phyloP scores from a whole-genome alignment of 208 protist genomes.

The Acanthamoeba castellanii region DNA sequence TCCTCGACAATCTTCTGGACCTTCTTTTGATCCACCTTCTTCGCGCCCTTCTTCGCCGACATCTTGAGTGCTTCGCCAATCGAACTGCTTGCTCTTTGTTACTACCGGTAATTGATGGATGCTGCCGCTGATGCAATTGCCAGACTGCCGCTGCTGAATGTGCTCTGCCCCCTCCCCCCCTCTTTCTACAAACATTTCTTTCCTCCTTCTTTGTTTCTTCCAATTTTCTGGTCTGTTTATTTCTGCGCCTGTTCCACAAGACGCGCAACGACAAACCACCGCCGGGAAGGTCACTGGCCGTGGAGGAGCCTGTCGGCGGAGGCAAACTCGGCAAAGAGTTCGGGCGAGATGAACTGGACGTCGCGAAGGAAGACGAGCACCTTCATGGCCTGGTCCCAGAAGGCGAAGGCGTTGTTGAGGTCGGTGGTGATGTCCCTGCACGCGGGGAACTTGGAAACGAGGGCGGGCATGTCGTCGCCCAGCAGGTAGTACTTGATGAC shows the following conservation, averaged over 20 bases:
- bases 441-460: slow-evolving; percentile 32
- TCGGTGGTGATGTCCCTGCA: slow-evolving; percentile 26
- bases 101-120: not conserved
- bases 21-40: slow-evolving; percentile 84
- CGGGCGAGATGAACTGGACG: not conserved
- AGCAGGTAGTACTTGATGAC: slow-evolving; percentile 55
- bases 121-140: not conserved
- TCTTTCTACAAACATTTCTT: not conserved
- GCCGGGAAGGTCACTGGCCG: not conserved
- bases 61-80: slow-evolving; percentile 63
- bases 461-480: not conserved
- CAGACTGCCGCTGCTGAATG: no score
- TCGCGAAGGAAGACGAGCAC: slow-evolving; percentile 35
- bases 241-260: not conserved
- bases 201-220: not conserved
- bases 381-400: slow-evolving; percentile 46
- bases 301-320: slow-evolving; percentile 32
- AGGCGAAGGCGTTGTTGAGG: slow-evolving; percentile 42
- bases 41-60: slow-evolving; percentile 81
- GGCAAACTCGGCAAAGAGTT: slow-evolving; percentile 57
- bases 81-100: not conserved
- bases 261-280: not conserved
- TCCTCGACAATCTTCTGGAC: slow-evolving; percentile 88
- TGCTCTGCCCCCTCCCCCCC: no score
- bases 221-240: not conserved